Conservation (phyloP, 164 flowering plant genomes). For the Euptelea pleiosperma region DNA sequence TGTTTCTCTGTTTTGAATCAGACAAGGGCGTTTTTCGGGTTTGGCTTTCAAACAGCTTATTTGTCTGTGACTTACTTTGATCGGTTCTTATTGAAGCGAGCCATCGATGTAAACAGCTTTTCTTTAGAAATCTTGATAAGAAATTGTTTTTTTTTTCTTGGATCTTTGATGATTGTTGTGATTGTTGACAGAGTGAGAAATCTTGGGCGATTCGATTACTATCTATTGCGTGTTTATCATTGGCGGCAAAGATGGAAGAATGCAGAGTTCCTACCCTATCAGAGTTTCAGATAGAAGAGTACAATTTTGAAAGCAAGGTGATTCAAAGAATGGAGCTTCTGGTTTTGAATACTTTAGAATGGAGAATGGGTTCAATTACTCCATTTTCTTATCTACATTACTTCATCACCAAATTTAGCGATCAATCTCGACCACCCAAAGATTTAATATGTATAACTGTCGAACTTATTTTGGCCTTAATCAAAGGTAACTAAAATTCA, state of each 20-base stretch:
- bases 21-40: conserved; percentile 48
- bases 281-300: conserved; percentile 37
- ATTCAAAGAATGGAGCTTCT: conserved; percentile 72
- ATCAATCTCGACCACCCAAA: conserved; percentile 24
- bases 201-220: conserved; percentile 59
- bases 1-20: conserved; percentile 23
- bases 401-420: conserved; percentile 38
- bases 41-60: conserved; percentile 53
- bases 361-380: conserved; percentile 59
- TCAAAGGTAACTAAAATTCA: conserved; percentile 48
- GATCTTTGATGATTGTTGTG: background rate
- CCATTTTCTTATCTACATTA: conserved; percentile 56
- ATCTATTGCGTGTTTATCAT: conserved; percentile 55
- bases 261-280: conserved; percentile 36
- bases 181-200: conserved; percentile 32
- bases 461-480: conserved; percentile 34
- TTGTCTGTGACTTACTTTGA: conserved; percentile 57
- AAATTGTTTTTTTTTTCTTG: background rate
- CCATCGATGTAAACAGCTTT: conserved; percentile 45
- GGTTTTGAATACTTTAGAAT: conserved; percentile 62
- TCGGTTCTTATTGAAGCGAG: conserved; percentile 47
- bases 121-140: background rate
- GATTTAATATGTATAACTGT: conserved; percentile 17
- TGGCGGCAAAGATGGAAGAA: conserved; percentile 84
- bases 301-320: conserved; percentile 36